Conservation (phyloP, 805 yeast species). For the Blastobotrys muscicola region DNA sequence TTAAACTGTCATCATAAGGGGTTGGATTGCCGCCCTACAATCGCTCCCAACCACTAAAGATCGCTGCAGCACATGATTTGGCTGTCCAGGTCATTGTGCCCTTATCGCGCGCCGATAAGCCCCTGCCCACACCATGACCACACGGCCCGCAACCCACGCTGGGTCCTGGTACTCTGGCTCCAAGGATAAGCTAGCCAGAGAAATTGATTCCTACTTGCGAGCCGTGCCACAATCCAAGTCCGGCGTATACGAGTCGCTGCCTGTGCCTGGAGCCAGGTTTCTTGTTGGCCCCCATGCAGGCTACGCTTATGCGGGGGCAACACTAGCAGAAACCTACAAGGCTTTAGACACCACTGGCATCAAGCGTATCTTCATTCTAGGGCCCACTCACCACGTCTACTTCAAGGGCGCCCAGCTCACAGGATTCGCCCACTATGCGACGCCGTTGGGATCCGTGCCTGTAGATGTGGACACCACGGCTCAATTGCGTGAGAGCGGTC, state of each 20-base stretch:
- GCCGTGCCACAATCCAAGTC: constrained; percentile 22
- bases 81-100: no score
- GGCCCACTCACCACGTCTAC: constrained; percentile 90
- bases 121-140: constrained; percentile 2
- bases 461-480: constrained; percentile 44
- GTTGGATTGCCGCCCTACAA: no score
- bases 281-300: constrained; percentile 83
- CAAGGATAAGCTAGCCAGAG: constrained; percentile 34
- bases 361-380: constrained; percentile 66
- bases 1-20: no score
- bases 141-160: constrained; percentile 71
- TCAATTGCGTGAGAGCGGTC: constrained; percentile 23
- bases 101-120: background rate
- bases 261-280: constrained; percentile 38
- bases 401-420: constrained; percentile 53
- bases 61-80: background rate
- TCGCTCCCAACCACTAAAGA: no score
- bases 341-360: constrained; percentile 52
- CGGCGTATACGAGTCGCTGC: constrained; percentile 17
- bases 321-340: constrained; percentile 68
- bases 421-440: constrained; percentile 47
- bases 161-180: constrained; percentile 78
- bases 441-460: constrained; percentile 71
- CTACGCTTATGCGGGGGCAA: constrained; percentile 66
- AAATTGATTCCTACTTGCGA: constrained; percentile 41